These are phyloP conservation scores for Fusarium pilosicola DNA, from an alignment of 2,329 filamentous ascomycete genomes.

Conservation along the genomic window DNA sequence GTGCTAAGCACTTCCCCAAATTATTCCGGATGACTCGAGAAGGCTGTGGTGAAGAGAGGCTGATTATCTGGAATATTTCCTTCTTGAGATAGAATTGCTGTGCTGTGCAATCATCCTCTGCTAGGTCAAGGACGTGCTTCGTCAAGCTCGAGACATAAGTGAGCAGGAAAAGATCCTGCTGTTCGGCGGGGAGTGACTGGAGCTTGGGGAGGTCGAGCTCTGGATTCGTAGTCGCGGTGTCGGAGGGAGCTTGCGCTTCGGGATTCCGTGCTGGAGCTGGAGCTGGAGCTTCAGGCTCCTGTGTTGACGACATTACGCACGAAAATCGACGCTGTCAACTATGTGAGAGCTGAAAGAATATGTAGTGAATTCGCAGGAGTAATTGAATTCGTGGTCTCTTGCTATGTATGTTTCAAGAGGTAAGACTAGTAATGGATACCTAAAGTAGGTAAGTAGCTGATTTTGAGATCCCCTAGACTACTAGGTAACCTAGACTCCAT, in stretches of 20 bases:
- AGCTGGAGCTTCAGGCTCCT: constrained; percentile 51
- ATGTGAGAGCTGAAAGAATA: constrained; percentile 12
- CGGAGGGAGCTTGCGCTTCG: constrained; percentile 48
- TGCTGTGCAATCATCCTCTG: constrained; percentile 81
- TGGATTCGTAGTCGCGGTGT: constrained; percentile 64
- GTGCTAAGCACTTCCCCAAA: constrained; percentile 82
- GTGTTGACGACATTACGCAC: constrained; percentile 50
- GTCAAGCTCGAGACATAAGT: constrained; percentile 86
- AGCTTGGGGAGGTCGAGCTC: constrained; percentile 93
- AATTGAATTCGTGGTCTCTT: constrained; percentile 19
- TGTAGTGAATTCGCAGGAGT: constrained; percentile 12
- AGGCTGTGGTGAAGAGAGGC: constrained; percentile 82
- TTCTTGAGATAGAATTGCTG: constrained; percentile 94
- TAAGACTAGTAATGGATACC: constrained; percentile 17
- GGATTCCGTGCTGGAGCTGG: constrained; percentile 47
- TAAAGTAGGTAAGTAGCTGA: constrained; percentile 1
- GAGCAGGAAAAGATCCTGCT: constrained; percentile 93
- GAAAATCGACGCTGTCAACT: constrained; percentile 33
- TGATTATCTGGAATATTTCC: constrained; percentile 93
- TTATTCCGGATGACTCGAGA: constrained; percentile 92
- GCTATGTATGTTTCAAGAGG: constrained; percentile 19
- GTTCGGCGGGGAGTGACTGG: constrained; percentile 87
- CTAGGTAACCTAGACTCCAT: not conserved
- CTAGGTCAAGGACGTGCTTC: constrained; percentile 79
- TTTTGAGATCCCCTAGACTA: constrained; percentile 34